Base-by-base conservation (phyloP, 495 filamentous ascomycete genomes). In the Articulospora tetracladia region DNA sequence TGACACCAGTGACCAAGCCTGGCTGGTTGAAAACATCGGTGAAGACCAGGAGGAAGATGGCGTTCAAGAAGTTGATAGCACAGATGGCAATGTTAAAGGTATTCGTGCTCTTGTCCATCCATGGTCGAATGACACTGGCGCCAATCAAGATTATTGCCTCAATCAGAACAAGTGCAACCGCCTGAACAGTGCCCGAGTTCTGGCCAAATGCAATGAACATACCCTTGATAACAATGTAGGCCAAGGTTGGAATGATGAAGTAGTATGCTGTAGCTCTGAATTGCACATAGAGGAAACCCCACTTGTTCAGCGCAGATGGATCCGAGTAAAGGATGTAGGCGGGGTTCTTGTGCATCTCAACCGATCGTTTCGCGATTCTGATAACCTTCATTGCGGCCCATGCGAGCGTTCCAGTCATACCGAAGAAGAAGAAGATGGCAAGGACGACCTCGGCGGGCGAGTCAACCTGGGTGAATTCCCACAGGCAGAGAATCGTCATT, bases 21-120 rank as follows among this genome's bases (percentile, higher is more conserved):
- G 92, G 92, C 61, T 92, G 89, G 66, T 89, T 86, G 70, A 94
- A 92, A 23, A 96, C 81, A 55, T 86, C 79, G n/a, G 86, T 90
- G 72, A 93, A 93, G 52, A 96, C 79, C 26, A 96, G 76, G 8
- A 96, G 77, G 77, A 94, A 93, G 71, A 96, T 85, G 60, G 85
- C 83, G 71, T 96, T 96, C 70, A 97, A 69, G 70, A 98, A 96
- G 74, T 97, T 98, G 68, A 97, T 77, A 27, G 82, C 86, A 56
- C 83, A 86, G 68, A 98, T 98, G 56, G 93, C 79, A 63, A 98
- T 96, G 77, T 98, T 98, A 82, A 95, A 96, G 52, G 86, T 84
- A 71, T 98, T 98, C 60, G 93, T 97, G 76, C 92, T 94, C 83
- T 97, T 98, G 79, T 98, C 94, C 94, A 98, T 98, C 86, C 92